Percentiles rank a stretch among this genome's conserved stretches.
These are phyloP conservation scores for Rhodotorula kratochvilovae DNA, from an alignment of 768 basidiomycete species.

Conservation along the genomic window DNA sequence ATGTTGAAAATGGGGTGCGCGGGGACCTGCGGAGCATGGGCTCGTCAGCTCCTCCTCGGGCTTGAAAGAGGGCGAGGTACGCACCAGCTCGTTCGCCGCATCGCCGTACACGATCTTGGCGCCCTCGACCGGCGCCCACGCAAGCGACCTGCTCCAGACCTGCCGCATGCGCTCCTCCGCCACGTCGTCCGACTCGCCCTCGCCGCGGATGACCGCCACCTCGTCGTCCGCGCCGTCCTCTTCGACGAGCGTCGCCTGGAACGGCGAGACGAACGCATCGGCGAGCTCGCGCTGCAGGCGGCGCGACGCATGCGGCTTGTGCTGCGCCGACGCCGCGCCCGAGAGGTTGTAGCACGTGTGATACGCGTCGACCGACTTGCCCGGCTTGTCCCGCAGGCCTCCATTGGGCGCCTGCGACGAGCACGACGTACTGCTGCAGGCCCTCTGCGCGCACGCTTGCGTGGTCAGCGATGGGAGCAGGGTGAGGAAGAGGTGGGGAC, in stretches of 20 bases:
- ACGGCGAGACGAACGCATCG: conserved; percentile 28
- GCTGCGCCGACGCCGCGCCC: conserved; percentile 83
- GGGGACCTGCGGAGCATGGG: conserved; percentile 4
- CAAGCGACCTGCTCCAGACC: conserved; percentile 58
- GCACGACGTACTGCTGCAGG: conserved; percentile 79
- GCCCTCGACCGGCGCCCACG: conserved; percentile 61
- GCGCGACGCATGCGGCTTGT: conserved; percentile 59
- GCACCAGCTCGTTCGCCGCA: conserved; percentile 44
- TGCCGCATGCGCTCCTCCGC: conserved; percentile 50
- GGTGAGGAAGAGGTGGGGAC: not conserved
- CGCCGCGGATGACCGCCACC: not conserved
- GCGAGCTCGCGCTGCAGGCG: conserved; percentile 48
- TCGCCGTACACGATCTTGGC: conserved; percentile 60
- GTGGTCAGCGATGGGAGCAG: accelerated
- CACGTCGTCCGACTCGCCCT: conserved; percentile 44
- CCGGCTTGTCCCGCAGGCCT: conserved; percentile 90
- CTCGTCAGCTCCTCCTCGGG: not conserved
- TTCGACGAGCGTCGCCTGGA: not conserved
- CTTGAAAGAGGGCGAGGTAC: conserved; percentile 11
- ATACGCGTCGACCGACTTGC: conserved; percentile 93
- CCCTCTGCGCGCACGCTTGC: conserved; percentile 50
- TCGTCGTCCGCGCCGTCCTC: conserved; percentile 9
- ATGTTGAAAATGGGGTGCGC: conserved; percentile 41
- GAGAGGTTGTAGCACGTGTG: conserved; percentile 90
- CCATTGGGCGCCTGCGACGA: conserved; percentile 79